These are phyloP conservation scores for Metschnikowia shivogae DNA, from an alignment of 805 yeast species.

Conservation along the genomic window DNA sequence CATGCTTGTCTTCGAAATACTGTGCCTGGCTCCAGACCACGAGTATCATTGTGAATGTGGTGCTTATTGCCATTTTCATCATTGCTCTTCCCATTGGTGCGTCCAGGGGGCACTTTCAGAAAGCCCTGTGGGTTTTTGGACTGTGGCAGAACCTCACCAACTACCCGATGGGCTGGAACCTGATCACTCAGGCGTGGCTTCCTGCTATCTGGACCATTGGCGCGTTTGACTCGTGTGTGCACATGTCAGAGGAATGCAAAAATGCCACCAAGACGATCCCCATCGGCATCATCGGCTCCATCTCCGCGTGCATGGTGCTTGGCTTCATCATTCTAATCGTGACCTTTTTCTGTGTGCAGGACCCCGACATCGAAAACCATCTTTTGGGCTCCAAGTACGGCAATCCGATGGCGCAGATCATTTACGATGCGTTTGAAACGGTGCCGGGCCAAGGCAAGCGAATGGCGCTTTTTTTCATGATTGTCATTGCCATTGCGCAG, in stretches of 20 bases:
- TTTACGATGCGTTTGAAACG: conserved; percentile 47
- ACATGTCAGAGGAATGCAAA: conserved; percentile 67
- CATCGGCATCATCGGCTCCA: conserved; percentile 57
- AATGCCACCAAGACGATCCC: conserved; percentile 64
- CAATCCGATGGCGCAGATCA: conserved; percentile 62
- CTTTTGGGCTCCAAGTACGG: conserved; percentile 33
- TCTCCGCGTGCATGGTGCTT: conserved; percentile 51
- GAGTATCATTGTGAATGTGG: conserved; percentile 52
- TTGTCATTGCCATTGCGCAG: conserved; percentile 55
- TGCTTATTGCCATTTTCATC: conserved; percentile 49
- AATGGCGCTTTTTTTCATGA: conserved; percentile 64
- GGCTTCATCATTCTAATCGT: conserved; percentile 57
- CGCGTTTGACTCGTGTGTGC: conserved; percentile 68
- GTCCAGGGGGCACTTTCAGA: conserved; percentile 34
- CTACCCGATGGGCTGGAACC: conserved; percentile 60
- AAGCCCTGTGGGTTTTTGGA: conserved; percentile 54
- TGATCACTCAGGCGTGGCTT: conserved; percentile 46
- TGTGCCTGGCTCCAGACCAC: conserved; percentile 58
- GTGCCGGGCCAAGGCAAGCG: conserved; percentile 40
- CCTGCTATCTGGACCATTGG: conserved; percentile 76
- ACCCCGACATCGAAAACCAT: conserved; percentile 28
- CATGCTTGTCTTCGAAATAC: conserved; percentile 53
- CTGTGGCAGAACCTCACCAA: conserved; percentile 45
- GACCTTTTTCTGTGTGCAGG: conserved; percentile 51
- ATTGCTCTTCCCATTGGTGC: conserved; percentile 67